Evolutionary conservation across 1,284 basidiomycete species (phyloP), one percentile per base, ranked within the genome.

Genomic region (Cutaneotrichosporon spelunceum): DNA sequence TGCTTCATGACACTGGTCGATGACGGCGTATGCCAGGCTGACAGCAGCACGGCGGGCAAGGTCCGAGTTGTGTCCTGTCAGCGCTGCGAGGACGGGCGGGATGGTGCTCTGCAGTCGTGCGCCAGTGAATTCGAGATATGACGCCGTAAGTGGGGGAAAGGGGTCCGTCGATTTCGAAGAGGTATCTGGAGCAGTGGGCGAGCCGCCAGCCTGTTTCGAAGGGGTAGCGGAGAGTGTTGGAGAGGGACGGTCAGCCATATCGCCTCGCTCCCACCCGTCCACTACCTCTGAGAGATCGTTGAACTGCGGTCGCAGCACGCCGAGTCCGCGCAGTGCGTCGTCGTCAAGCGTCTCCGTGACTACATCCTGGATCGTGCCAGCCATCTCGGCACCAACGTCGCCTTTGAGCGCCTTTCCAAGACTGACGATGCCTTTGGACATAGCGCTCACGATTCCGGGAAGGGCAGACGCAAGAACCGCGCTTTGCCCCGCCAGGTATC

Each of bases 381-480:
- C 69, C 14, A 66, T 84, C 82, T 78, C 85, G 84, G 62, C 74
- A 70, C 68, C 69, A 45, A 76, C 57, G 49, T 77, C 72, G 39
- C 81, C 80, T 23, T 83, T 81, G 19, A 80, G 55, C 2, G 58
- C 44, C 61, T 64, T 69, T 2, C 66, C 70, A 50, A 62, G 64
- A 1, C 45, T 57, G 10, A 63, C 50, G 13, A 87, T 83, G 19
- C 89, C 75, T 68, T 87, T 90, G 44, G 84, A 83, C 83, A 88
- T 87, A 16, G 83, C 79, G 70, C 90, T 93, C 55, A 90, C 83
- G 16, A 89, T 82, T 2, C 93, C 92, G 1, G 93, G 93, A 26
- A 95, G 80, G 21, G 94, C 82, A 8, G 88, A 85, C 2, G 80
- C 80, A 23, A 80, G 70, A 4, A 80, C 70, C 23, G 75, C 69